Base-by-base conservation (phyloP, 2,329 filamentous ascomycete genomes). In the Colletotrichum truncatum region DNA sequence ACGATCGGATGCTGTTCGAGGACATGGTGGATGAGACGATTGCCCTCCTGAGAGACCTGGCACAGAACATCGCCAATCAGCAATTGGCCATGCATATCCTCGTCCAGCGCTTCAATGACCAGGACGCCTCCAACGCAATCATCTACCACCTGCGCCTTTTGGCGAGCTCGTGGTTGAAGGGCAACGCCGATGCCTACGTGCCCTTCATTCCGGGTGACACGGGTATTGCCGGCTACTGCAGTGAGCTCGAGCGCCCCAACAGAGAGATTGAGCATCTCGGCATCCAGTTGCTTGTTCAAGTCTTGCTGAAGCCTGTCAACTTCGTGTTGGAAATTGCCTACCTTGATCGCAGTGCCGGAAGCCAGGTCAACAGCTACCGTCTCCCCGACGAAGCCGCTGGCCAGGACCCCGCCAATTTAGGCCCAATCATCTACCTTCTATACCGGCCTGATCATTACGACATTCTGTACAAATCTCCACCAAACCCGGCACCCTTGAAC, bases 261-360 rank as follows among this genome's bases (percentile, higher is more conserved):
- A 88, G 89, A 53, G 95, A 98, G 80, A 97, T 98, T 68, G 96
- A 99, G 71, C 90, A 98, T 72, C 82, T 97, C n/a, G 93, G 93
- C 43, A 85, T 98, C 67, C 88, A 88, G 65, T 88, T 93, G 3
- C 82, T 98, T 52, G 87, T 91, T 67, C 90, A 95, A 68, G 87
- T 93, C 25, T 84, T 98, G 4, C 87, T 98, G 68, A 91, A 93
- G 73, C 92, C 91, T 7, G 90, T 90, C 52, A 89, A 89, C 14
- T 88, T 98, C 68, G 89, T 90, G 4, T 87, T 98, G 18, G 93
- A 98, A 74, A 92, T 98, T 67, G 89, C 93, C 57, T 98, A 98
- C 75, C 87, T 99, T 8, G 96, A 98, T 75, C 89, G 93, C 71
- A 97, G 92, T 72, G 84, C 89, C 46, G 94, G 94, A 16, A 85